Evolutionary conservation across 495 filamentous ascomycete species (phyloP), one percentile per base, ranked within the genome.

Genomic region (Cairneyella variabilis): DNA sequence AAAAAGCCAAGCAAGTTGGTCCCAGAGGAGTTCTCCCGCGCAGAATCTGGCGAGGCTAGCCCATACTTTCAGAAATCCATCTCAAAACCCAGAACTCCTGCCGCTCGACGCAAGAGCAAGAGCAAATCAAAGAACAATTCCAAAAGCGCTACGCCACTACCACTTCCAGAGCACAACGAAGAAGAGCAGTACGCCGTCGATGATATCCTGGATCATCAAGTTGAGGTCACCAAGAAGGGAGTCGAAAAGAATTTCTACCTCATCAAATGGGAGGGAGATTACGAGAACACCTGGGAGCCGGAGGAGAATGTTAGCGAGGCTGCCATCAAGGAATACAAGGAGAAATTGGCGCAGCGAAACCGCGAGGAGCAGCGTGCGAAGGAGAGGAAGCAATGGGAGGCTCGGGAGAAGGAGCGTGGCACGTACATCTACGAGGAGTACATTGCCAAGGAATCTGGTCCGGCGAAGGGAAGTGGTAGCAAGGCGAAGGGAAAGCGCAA

Each of bases 191-290:
- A 50, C 16, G 47, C 40, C 17, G 30, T 61, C 11, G 42, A 57
- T 3, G 14, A 4, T 20, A 61, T 61, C 23, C 27, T 57, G 0
- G 46, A 27, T 6, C 38, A 61, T 18, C 21, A 45, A 40, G 32
- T 46, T 25, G 32, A 21, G 14, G 32, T 9, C 9, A 25, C 32
- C 14, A n/a, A 40, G 17, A 21, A 39, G 17, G 30, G 37, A 8
- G 40, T 30, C 34, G 7, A 3, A 2, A 26, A 27, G 1, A 12
- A 28, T 1, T 52, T 22, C n/a, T 62, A 62, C 27, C 34, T 58
- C 0, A 55, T 62, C 22, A 43, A 53, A 22, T 62, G 59, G 59
- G 51, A 46, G 8, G 59, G 55, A 0, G 46, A 62, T 18, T 58
- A 44, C 30, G 36, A 23, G 6, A 26, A 54, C 16, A 42, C 51